Evolutionary conservation across 129 eudicot genomes (phyloP).

Genomic region (Ambrosia artemisiifolia): DNA sequence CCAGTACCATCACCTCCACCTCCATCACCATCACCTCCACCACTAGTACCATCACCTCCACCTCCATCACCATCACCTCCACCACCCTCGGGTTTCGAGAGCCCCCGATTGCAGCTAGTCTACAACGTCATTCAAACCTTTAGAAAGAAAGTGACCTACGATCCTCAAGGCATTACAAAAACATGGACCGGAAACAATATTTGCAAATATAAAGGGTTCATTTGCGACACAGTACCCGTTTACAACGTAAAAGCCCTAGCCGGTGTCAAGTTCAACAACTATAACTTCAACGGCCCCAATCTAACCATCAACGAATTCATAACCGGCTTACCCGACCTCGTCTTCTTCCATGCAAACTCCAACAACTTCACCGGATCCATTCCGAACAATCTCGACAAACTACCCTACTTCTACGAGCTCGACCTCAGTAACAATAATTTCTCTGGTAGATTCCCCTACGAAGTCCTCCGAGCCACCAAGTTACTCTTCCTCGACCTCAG

Average conservation of each 20-base stretch:
- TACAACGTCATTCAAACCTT: constrained; percentile 34
- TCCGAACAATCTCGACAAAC: constrained; percentile 8
- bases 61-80: background rate
- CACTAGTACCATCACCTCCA: background rate
- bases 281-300: constrained; percentile 18
- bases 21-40: background rate
- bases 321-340: constrained; percentile 32
- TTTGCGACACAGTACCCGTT: constrained; percentile 29
- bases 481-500: constrained; percentile 42
- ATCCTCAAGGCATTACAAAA: constrained; percentile 29
- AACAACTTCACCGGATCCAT: constrained; percentile 38
- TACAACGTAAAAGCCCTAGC: constrained; percentile 5
- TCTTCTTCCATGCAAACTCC: constrained; percentile 52
- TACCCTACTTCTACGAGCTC: constrained; percentile 33
- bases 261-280: constrained; percentile 43
- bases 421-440: constrained; percentile 45
- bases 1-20: background rate
- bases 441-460: constrained; percentile 30
- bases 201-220: constrained; percentile 44
- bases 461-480: constrained; percentile 18
- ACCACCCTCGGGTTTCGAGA: constrained; percentile 18
- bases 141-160: constrained; percentile 21
- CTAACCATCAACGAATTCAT: constrained; percentile 30
- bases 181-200: constrained; percentile 57
- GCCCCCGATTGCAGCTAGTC: constrained; percentile 1